These are phyloP conservation scores for Huntiella moniliformis DNA, from an alignment of 2,329 filamentous ascomycete species.

Conservation along the genomic window DNA sequence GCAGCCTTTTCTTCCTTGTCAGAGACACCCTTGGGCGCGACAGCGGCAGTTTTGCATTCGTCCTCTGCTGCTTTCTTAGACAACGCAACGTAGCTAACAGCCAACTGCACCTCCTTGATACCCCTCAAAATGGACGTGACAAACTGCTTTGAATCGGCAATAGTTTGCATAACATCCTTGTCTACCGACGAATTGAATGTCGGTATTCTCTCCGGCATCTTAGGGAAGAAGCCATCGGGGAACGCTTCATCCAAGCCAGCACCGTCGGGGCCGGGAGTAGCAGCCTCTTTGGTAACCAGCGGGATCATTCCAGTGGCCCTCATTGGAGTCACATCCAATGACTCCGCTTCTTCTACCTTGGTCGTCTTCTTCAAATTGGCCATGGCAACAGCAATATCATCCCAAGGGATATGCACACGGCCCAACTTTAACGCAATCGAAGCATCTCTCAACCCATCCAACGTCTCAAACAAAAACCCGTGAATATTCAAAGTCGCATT, in stretches of 20 bases:
- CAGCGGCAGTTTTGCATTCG: neutral
- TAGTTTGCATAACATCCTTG: constrained; percentile 44
- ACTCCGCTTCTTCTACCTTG: neutral
- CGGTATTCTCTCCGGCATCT: constrained; percentile 5
- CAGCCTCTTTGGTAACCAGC: neutral
- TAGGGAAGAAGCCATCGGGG: constrained; percentile 5
- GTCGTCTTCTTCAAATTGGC: constrained; percentile 54
- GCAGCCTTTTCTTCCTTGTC: constrained; percentile 22
- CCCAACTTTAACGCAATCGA: constrained; percentile 83
- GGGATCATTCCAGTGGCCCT: neutral
- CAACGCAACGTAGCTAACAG: constrained; percentile 74
- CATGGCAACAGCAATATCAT: constrained; percentile 62
- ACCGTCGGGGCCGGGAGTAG: neutral
- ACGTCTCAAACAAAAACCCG: constrained; percentile 67
- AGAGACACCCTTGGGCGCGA: constrained; percentile 24
- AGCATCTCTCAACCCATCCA: constrained; percentile 76
- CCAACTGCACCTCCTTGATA: constrained; percentile 92
- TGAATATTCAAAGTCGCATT: constrained; percentile 78
- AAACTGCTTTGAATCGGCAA: constrained; percentile 86
- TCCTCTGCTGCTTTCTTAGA: constrained; percentile 59
- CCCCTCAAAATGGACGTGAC: constrained; percentile 75
- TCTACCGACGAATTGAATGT: constrained; percentile 10
- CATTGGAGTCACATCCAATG: neutral
- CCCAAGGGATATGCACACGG: constrained; percentile 73
- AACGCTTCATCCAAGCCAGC: constrained; percentile 21